Percentiles rank a stretch among this genome's conserved stretches.
Evolutionary conservation across 2,329 filamentous ascomycete species (phyloP).

Genomic region (Aspergillus nomiae): DNA sequence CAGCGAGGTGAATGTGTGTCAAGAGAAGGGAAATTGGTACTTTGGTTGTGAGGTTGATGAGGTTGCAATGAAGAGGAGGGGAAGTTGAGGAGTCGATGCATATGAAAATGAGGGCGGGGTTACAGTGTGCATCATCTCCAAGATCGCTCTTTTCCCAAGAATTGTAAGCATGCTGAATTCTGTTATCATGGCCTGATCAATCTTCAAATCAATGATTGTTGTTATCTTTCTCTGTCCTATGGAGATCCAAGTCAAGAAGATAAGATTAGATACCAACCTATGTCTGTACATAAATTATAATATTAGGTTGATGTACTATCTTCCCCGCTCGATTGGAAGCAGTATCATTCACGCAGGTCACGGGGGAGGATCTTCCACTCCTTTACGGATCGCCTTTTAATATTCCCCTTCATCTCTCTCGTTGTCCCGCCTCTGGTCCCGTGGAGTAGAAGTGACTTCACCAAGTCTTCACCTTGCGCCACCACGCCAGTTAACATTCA

Average conservation of each 20-base stretch:
- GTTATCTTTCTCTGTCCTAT: background rate
- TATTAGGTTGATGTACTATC: background rate
- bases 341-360: background rate
- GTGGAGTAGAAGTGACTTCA: constrained; percentile 3
- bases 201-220: background rate
- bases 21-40: background rate
- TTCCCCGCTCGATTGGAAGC: background rate
- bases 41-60: background rate
- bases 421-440: background rate
- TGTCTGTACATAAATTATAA: too few species aligned
- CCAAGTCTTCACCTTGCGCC: background rate
- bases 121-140: background rate
- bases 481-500: background rate
- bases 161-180: background rate
- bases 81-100: background rate
- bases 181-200: background rate
- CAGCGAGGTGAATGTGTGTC: constrained; percentile 7
- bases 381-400: background rate
- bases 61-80: constrained; percentile 8
- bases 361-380: background rate
- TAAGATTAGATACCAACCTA: background rate
- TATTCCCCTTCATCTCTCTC: background rate
- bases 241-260: background rate
- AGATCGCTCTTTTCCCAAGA: background rate
- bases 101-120: background rate